phyloP scores from a whole-genome alignment of 2,329 filamentous ascomycete genomes.

The Penicillium expansum region DNA sequence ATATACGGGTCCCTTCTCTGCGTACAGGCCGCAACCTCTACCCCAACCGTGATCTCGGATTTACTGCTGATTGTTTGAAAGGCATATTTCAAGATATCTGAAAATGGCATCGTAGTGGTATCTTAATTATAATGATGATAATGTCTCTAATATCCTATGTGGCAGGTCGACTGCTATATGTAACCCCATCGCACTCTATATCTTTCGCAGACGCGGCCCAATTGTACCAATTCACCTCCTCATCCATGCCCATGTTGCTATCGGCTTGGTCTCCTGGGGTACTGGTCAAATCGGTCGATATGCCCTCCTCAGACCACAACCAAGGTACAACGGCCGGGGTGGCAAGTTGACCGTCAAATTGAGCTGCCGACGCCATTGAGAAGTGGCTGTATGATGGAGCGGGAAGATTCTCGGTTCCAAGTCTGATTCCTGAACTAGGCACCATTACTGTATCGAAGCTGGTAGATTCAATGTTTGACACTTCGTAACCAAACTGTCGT shows the following conservation, averaged over 20 bases:
- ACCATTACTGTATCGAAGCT: neutral
- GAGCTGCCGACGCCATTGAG: neutral
- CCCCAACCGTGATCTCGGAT: too few species aligned
- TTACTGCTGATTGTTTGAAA: too few species aligned
- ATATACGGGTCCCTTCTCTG: too few species aligned
- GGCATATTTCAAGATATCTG: too few species aligned
- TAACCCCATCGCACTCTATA: slow-evolving; percentile 14
- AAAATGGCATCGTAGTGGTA: neutral
- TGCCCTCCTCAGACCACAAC: slow-evolving; percentile 21
- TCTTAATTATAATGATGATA: neutral
- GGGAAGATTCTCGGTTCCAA: neutral
- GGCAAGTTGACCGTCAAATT: neutral
- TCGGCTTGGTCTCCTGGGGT: neutral
- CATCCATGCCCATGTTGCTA: slow-evolving; percentile 29
- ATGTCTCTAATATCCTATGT: neutral
- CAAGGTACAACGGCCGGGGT: slow-evolving; percentile 5
- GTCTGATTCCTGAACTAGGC: neutral
- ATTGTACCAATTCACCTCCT: slow-evolving; percentile 39
- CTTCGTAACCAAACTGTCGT: neutral
- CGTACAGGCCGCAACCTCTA: too few species aligned
- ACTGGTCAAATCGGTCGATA: neutral
- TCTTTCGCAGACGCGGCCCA: slow-evolving; percentile 40
- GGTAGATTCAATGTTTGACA: neutral
- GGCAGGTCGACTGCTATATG: neutral
- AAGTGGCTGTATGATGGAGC: neutral